phyloP scores from a whole-genome alignment of 1,139 yeast species.

The Sugiyamaella japonica region DNA sequence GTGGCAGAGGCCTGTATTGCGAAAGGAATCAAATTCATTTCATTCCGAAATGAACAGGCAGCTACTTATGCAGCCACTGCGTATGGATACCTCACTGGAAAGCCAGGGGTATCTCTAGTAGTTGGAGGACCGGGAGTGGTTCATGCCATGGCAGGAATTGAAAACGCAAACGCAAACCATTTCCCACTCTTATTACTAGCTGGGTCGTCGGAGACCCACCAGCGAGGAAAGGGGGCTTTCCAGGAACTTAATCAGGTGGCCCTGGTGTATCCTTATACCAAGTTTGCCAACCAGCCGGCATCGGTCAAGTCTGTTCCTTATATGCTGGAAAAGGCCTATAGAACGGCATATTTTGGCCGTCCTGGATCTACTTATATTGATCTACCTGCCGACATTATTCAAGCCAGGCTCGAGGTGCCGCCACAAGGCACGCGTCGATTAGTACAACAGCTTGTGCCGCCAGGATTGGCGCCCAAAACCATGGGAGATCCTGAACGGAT shows the following conservation, averaged over 20 bases:
- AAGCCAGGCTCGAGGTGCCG: slow-evolving; percentile 30
- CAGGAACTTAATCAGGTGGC: slow-evolving; percentile 66
- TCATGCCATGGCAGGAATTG: slow-evolving; percentile 63
- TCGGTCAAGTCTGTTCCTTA: slow-evolving; percentile 42
- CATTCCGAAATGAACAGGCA: slow-evolving; percentile 66
- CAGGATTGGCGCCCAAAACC: slow-evolving; percentile 42
- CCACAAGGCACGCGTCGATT: not conserved
- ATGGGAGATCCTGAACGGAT: slow-evolving; percentile 47
- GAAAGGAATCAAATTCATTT: slow-evolving; percentile 53
- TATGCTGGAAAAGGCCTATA: slow-evolving; percentile 52
- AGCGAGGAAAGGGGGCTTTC: slow-evolving; percentile 58
- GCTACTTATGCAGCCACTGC: slow-evolving; percentile 71
- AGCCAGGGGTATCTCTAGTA: slow-evolving; percentile 62
- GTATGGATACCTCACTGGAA: slow-evolving; percentile 60
- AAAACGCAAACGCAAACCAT: slow-evolving; percentile 56
- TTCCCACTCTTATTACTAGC: slow-evolving; percentile 64
- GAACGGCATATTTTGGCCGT: slow-evolving; percentile 49
- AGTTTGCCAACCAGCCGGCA: slow-evolving; percentile 51
- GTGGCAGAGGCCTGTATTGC: slow-evolving; percentile 54
- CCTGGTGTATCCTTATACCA: slow-evolving; percentile 48
- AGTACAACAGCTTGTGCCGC: slow-evolving; percentile 25
- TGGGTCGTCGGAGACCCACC: slow-evolving; percentile 54
- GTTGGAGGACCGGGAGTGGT: slow-evolving; percentile 73
- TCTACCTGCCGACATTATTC: slow-evolving; percentile 61
- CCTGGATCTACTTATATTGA: slow-evolving; percentile 64